Conservation (phyloP, 129 eudicot species). For the Oenanthe sinensis region DNA sequence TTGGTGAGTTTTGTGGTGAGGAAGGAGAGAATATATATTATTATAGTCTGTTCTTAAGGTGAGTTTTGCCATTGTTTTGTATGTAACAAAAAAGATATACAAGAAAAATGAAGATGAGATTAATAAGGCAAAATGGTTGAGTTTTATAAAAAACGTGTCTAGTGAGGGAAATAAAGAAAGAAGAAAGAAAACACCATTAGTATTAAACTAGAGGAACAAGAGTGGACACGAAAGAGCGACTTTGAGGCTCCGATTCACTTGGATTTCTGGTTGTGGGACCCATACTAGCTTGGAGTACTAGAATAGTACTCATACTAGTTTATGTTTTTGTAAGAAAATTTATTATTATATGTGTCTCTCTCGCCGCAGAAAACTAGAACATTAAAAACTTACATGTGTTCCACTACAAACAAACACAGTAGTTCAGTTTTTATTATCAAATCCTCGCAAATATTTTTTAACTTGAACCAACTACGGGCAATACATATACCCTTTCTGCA, state of each 20-base stretch:
- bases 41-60: slow-evolving; percentile 32
- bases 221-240: slow-evolving; percentile 48
- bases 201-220: slow-evolving; percentile 24
- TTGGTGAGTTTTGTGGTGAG: slow-evolving; percentile 28
- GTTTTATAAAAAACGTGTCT: slow-evolving; percentile 6
- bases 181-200: slow-evolving; percentile 7
- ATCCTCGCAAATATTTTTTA: too few species aligned
- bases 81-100: not conserved
- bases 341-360: not conserved
- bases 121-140: not conserved
- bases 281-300: not conserved
- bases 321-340: not conserved
- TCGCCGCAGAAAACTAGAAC: not conserved
- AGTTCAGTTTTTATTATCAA: too few species aligned
- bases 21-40: slow-evolving; percentile 16
- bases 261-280: slow-evolving; percentile 13
- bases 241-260: slow-evolving; percentile 40
- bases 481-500: not conserved
- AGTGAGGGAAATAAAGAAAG: not conserved
- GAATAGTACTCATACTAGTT: not conserved
- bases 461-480: not conserved
- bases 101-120: not conserved
- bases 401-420: not conserved
- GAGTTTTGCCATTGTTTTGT: slow-evolving; percentile 44
- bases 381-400: not conserved